Conservation (phyloP, 169 alveolate genomes). For the Plasmodium berghei region DNA sequence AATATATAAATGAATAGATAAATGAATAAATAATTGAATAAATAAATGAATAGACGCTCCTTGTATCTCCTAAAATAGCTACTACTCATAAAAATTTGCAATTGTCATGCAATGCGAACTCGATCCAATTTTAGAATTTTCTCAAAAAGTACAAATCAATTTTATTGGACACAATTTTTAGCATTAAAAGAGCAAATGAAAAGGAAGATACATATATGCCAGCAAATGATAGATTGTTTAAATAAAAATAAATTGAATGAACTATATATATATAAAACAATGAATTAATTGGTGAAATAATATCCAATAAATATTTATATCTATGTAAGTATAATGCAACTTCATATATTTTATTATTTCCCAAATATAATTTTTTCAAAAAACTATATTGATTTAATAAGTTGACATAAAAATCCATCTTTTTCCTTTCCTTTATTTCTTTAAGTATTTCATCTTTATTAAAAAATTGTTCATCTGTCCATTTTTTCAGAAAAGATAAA, state of each 20-base stretch:
- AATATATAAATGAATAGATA: too few relatives aligned
- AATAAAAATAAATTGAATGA: slow-evolving; percentile 68
- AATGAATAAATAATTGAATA: too few relatives aligned
- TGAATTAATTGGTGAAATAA: slow-evolving; percentile 53
- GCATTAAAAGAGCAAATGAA: slow-evolving; percentile 36
- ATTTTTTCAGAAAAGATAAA: slow-evolving; percentile 41
- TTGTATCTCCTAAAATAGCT: too few relatives aligned
- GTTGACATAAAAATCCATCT: slow-evolving; percentile 68
- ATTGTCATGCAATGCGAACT: too few relatives aligned
- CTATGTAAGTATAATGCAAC: slow-evolving; percentile 40
- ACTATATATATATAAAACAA: slow-evolving; percentile 71
- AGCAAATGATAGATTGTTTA: slow-evolving; percentile 60
- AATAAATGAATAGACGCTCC: too few relatives aligned
- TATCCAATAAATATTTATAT: slow-evolving; percentile 65
- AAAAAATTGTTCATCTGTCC: slow-evolving; percentile 77
- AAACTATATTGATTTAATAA: slow-evolving; percentile 54
- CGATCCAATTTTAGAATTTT: background rate
- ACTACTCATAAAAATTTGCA: too few relatives aligned
- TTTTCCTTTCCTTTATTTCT: slow-evolving; percentile 34
- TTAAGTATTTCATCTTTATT: slow-evolving; percentile 47
- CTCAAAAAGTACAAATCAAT: slow-evolving; percentile 60
- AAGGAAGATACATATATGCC: slow-evolving; percentile 72
- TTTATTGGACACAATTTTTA: slow-evolving; percentile 54
- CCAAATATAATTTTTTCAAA: slow-evolving; percentile 57
- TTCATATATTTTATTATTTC: slow-evolving; percentile 71